Evolutionary conservation across 257 asterid species (phyloP).

Genomic region (Solanum sitiens): DNA sequence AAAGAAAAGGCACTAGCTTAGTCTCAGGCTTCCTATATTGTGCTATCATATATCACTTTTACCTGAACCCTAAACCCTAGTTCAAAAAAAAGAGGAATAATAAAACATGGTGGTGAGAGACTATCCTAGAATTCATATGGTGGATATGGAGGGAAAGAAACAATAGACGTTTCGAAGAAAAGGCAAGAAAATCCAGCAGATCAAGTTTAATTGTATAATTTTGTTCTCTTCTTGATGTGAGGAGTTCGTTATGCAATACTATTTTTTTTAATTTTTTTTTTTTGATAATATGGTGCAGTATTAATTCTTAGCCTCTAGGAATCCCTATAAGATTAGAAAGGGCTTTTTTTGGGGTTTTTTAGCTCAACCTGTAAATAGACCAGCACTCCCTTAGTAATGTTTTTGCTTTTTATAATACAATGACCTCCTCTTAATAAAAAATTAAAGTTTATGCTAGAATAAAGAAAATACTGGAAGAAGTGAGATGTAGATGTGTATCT

Average conservation of each 20-base stretch:
- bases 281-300: background rate
- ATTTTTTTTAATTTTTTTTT: background rate
- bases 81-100: background rate
- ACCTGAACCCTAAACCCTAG: background rate
- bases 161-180: background rate
- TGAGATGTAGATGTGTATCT: background rate
- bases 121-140: background rate
- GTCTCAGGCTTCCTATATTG: background rate
- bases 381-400: background rate
- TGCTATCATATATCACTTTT: background rate
- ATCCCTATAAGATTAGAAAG: background rate
- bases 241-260: background rate
- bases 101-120: background rate
- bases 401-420: background rate
- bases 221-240: background rate
- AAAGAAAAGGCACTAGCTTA: background rate
- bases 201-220: background rate
- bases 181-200: background rate
- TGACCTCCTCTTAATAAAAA: background rate
- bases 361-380: background rate
- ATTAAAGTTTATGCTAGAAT: background rate
- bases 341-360: background rate
- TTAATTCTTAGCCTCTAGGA: background rate
- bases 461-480: background rate
- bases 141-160: background rate